These are phyloP conservation scores for Cryphonectria naterciae DNA, from an alignment of 2,329 filamentous ascomycete species.

Conservation along the genomic window DNA sequence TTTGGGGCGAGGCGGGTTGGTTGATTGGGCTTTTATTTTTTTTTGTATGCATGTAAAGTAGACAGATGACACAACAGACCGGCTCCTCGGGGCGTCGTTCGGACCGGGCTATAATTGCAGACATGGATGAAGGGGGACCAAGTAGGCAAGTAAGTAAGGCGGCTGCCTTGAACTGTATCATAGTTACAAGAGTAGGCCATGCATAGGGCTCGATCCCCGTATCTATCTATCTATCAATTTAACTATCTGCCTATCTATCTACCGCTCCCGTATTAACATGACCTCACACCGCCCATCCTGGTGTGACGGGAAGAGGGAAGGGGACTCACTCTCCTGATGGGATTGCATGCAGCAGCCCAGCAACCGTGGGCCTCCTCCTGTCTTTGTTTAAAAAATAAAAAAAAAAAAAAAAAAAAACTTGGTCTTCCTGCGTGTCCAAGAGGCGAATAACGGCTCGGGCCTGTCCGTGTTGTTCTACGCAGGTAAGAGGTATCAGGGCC, in stretches of 20 bases:
- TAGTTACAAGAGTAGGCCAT: background rate
- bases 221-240: background rate
- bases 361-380: no score
- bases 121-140: background rate
- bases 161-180: background rate
- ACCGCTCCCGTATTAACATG: background rate
- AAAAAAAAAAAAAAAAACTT: no score
- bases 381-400: no score
- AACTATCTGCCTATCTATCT: background rate
- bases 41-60: no score
- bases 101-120: background rate
- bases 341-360: background rate
- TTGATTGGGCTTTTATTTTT: background rate
- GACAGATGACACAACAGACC: no score
- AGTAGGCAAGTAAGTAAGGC: background rate
- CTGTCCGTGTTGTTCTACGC: constrained; percentile 7
- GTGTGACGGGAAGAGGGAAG: background rate
- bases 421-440: no score
- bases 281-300: constrained; percentile 21
- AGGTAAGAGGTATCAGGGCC: background rate
- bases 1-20: background rate
- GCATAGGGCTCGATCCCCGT: background rate
- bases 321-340: background rate
- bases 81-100: background rate
- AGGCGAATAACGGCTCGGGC: constrained; percentile 4